phyloP scores from a whole-genome alignment of 2,329 filamentous ascomycete species.

The Elsinoe perseae region DNA sequence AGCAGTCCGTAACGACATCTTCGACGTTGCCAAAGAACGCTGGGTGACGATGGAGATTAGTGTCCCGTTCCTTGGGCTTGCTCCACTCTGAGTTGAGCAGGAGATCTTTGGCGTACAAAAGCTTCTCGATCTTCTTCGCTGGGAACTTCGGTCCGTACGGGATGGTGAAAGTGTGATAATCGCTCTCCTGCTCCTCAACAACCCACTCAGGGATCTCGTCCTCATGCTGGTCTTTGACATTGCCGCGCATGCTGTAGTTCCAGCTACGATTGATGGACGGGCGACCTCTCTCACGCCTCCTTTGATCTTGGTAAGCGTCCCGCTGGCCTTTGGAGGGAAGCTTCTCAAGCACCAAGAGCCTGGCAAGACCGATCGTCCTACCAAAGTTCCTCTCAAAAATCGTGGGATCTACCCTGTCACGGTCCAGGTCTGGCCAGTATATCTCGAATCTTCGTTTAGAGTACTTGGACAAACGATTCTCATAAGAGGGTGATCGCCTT shows the following conservation, averaged over 20 bases:
- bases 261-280: slow-evolving; percentile 45
- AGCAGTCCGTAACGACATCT: slow-evolving; percentile 74
- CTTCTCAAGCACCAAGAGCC: slow-evolving; percentile 71
- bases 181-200: slow-evolving; percentile 65
- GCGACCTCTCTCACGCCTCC: slow-evolving; percentile 64
- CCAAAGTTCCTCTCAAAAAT: slow-evolving; percentile 78
- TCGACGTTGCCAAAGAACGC: slow-evolving; percentile 72
- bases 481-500: slow-evolving; percentile 75
- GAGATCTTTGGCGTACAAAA: slow-evolving; percentile 73
- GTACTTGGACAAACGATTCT: slow-evolving; percentile 80
- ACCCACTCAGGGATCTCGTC: slow-evolving; percentile 82
- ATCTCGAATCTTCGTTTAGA: slow-evolving; percentile 78
- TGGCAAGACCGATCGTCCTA: slow-evolving; percentile 66
- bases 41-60: slow-evolving; percentile 74
- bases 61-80: slow-evolving; percentile 62
- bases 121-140: slow-evolving; percentile 68
- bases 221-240: slow-evolving; percentile 69
- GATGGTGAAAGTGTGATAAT: slow-evolving; percentile 62
- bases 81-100: slow-evolving; percentile 86
- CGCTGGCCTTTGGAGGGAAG: slow-evolving; percentile 62
- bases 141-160: slow-evolving; percentile 52
- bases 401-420: slow-evolving; percentile 71
- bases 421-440: slow-evolving; percentile 67
- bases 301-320: slow-evolving; percentile 61
- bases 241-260: slow-evolving; percentile 48